phyloP scores from a whole-genome alignment of 192 early-diverging fungal genomes.

The Podila clonocystis region DNA sequence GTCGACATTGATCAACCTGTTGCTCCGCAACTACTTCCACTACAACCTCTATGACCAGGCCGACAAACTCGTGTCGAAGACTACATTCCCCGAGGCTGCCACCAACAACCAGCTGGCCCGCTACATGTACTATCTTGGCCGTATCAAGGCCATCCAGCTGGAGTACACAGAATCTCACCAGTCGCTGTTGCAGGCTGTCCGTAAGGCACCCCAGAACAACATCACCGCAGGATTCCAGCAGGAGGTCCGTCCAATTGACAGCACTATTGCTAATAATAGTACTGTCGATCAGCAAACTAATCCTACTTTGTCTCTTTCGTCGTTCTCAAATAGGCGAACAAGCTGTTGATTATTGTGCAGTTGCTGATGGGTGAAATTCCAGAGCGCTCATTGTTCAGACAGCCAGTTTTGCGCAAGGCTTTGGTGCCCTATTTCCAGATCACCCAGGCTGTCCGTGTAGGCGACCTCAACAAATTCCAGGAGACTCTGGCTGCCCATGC shows the following conservation, averaged over 20 bases:
- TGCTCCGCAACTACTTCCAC: constrained; percentile 93
- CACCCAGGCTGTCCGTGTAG: constrained; percentile 95
- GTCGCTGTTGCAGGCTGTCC: constrained; percentile 91
- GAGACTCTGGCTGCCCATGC: constrained; percentile 81
- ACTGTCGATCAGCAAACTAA: background rate
- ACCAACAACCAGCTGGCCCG: constrained; percentile 94
- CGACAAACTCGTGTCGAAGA: constrained; percentile 94
- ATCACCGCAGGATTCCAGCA: constrained; percentile 96
- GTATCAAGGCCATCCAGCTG: constrained; percentile 97
- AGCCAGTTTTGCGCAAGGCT: constrained; percentile 84
- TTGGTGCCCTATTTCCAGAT: constrained; percentile 94
- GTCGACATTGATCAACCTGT: constrained; percentile 82
- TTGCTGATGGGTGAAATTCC: constrained; percentile 99
- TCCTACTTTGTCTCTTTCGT: background rate
- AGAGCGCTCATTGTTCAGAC: constrained; percentile 92
- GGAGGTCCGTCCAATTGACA: constrained; percentile 61
- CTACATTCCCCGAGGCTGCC: constrained; percentile 88
- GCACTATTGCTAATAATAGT: background rate
- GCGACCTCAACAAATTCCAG: constrained; percentile 95
- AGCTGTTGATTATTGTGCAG: constrained; percentile 97
- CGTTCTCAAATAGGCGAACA: constrained; percentile 70
- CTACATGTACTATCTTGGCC: constrained; percentile 96
- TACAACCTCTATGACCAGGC: constrained; percentile 98
- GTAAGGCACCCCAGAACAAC: constrained; percentile 92
- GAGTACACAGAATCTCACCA: constrained; percentile 95